Conservation (phyloP, 371 early-diverging fungal genomes). For the Zopfochytrium polystomum region DNA sequence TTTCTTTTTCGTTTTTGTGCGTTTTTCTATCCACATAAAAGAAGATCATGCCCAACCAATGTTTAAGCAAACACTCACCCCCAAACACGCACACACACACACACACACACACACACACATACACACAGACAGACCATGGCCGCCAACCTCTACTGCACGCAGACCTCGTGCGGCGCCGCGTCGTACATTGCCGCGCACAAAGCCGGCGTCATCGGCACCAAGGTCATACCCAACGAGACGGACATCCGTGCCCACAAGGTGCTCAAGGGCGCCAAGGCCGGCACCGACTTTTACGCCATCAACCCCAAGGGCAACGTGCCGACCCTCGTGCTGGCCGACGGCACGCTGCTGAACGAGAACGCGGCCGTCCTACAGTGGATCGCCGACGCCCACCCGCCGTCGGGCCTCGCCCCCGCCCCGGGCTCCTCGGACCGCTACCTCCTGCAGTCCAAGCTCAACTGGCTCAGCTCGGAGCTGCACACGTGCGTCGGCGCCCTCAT, state of each 20-base stretch:
- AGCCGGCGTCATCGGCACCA: slow-evolving; percentile 15
- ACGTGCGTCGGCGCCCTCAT: background rate
- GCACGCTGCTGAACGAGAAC: slow-evolving; percentile 27
- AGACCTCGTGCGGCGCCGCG: slow-evolving; percentile 34
- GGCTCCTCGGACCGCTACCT: no score
- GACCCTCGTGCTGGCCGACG: slow-evolving; percentile 23
- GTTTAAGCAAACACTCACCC: no score
- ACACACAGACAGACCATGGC: slow-evolving; percentile 14
- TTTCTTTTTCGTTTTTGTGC: no score
- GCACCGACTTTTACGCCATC: slow-evolving; percentile 17
- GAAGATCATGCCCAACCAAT: no score
- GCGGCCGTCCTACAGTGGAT: slow-evolving; percentile 24
- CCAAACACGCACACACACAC: no score
- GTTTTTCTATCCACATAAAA: no score
- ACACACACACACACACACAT: no score
- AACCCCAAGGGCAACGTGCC: slow-evolving; percentile 36
- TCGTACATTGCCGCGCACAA: slow-evolving; percentile 25
- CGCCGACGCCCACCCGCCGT: no score
- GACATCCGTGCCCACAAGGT: slow-evolving; percentile 24
- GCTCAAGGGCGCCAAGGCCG: slow-evolving; percentile 17
- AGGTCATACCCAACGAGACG: slow-evolving; percentile 18
- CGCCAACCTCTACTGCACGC: slow-evolving; percentile 28
- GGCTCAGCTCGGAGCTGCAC: slow-evolving; percentile 8
- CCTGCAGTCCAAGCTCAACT: slow-evolving; percentile 19
- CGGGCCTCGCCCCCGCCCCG: no score